phyloP scores from a whole-genome alignment of 331 rosid genomes.

The Quercus lobata region DNA sequence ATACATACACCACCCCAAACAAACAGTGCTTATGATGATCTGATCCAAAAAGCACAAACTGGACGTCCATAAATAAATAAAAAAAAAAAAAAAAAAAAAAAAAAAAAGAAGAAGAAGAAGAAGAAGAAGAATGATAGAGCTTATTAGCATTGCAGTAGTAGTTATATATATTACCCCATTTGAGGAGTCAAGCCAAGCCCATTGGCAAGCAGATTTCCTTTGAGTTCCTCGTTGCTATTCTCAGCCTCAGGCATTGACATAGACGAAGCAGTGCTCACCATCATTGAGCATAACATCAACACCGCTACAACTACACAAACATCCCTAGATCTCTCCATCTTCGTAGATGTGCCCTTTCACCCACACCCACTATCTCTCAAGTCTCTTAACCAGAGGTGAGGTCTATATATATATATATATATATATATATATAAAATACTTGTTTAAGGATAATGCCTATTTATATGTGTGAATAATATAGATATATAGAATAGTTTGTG shows the following conservation, averaged over 20 bases:
- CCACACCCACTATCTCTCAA: not conserved
- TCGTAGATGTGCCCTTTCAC: not conserved
- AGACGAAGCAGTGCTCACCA: not conserved
- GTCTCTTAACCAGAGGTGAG: not conserved
- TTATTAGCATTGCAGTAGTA: no score
- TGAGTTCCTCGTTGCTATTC: conserved; percentile 7
- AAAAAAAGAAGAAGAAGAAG: not conserved
- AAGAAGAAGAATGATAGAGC: not conserved
- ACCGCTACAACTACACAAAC: not conserved
- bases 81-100: no score
- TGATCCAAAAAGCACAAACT: no score
- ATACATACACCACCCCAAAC: no score
- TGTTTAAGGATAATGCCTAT: no score
- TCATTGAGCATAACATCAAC: not conserved
- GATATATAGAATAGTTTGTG: no score
- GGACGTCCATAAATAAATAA: no score
- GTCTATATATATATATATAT: no score
- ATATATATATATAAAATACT: no score
- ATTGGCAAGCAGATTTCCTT: conserved; percentile 74
- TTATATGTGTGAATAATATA: no score
- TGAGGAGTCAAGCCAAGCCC: conserved; percentile 90
- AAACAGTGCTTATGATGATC: no score
- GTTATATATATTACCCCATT: conserved; percentile 59
- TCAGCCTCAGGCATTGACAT: not conserved
- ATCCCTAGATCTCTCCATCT: not conserved